Conservation (phyloP, 1,284 basidiomycete species). For the Cystobasidium pallidum region DNA sequence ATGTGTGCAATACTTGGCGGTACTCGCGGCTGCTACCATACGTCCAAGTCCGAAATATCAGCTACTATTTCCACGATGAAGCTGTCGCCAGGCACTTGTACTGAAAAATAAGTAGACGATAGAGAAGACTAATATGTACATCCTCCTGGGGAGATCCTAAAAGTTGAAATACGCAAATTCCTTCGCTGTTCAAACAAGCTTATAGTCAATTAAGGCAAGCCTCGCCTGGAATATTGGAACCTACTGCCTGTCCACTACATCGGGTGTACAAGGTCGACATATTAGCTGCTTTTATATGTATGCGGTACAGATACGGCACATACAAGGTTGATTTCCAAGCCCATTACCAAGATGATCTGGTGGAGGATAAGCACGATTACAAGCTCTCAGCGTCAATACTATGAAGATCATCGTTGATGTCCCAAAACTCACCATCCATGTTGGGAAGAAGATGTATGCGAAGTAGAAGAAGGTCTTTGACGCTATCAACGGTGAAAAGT, state of each 20-base stretch:
- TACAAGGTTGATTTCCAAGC: conserved; percentile 34
- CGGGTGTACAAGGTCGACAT: too few species aligned
- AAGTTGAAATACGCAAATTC: conserved; percentile 25
- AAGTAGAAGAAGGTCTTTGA: conserved; percentile 44
- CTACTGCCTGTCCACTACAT: conserved; percentile 17
- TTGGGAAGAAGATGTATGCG: conserved; percentile 40
- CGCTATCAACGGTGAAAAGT: conserved; percentile 12
- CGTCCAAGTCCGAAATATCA: too few species aligned
- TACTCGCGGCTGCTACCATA: too few species aligned
- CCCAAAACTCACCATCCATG: conserved; percentile 15
- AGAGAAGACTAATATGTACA: neutral
- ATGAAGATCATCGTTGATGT: neutral
- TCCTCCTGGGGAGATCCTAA: neutral
- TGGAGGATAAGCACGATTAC: neutral
- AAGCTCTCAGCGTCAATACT: conserved; percentile 7
- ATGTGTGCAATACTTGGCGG: too few species aligned
- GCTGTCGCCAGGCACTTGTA: neutral
- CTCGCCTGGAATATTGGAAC: neutral
- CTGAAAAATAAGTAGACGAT: neutral
- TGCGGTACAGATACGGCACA: neutral
- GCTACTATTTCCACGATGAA: too few species aligned
- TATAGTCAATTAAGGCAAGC: neutral
- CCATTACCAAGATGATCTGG: neutral
- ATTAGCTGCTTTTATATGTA: neutral
- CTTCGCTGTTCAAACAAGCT: neutral